Evolutionary conservation across 1,139 yeast genomes (phyloP), one percentile per base, ranked within the genome.

Genomic region (Debaryomyces sp.): DNA sequence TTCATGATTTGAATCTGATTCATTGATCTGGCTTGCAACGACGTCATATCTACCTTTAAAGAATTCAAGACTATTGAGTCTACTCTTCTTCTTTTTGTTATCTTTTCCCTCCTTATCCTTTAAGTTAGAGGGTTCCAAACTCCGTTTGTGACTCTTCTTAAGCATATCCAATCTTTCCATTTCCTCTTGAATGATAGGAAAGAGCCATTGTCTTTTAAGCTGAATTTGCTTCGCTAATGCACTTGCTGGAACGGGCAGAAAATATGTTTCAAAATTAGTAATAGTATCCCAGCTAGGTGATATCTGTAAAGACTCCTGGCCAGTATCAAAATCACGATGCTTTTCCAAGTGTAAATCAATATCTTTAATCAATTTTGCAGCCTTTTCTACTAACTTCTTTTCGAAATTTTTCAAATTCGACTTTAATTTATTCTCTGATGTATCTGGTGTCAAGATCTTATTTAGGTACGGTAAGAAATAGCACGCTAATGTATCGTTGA

Each of bases 391-490:
- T 34, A 61, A 49, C 2, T 21, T 30, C 48, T 63, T 62, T 44
- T 74, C 78, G 45, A 53, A 57, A 1, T 54, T 61, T 35, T 49
- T 54, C 44, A 66, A 53, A 13, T 61, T 58, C 3, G 64, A 55
- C 50, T 69, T 71, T 37, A 59, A 54, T 51, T 66, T 70, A 1
- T 63, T 59, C 32, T 63, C 53, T 2, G 70, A 61, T 26, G 70
- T 50, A 42, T 71, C 76, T 0, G 86, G 84, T 0, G 76, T 66
- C 5, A 85, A 48, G 41, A 84, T 71, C 21, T 61, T 57, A 48
- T 76, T 73, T 36, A 84, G 46, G 46, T 71, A 70, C 2, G 88
- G 87, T 17, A 85, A 53, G 13, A 73, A 60, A 39, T 64, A 63
- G 12, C 65, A 54, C 6, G 71, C 61, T 37, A 66, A 61, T 7